phyloP scores from a whole-genome alignment of 2,329 filamentous ascomycete species.

The Sporothrix variecibatus region DNA sequence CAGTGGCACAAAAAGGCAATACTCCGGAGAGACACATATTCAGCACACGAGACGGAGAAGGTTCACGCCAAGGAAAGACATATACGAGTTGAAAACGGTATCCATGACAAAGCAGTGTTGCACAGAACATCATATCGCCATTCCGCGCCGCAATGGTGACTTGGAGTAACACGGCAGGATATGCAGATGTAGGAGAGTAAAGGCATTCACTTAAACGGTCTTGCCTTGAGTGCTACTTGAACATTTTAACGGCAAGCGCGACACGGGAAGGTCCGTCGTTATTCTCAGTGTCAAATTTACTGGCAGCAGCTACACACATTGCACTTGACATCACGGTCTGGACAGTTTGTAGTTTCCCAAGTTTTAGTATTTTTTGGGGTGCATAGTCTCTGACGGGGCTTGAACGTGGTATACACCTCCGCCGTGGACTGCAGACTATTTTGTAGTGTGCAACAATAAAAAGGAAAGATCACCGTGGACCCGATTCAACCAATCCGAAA shows the following conservation, averaged over 20 bases:
- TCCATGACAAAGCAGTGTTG: too few relatives aligned
- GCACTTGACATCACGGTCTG: not conserved
- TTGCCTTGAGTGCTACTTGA: not conserved
- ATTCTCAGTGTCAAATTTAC: too few relatives aligned
- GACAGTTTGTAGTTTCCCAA: conserved; percentile 23
- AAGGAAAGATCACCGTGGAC: conserved; percentile 13
- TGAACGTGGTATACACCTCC: conserved; percentile 9
- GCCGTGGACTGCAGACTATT: not conserved
- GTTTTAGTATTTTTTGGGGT: conserved; percentile 29
- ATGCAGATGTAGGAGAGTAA: not conserved
- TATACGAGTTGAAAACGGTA: too few relatives aligned
- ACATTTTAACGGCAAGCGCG: too few relatives aligned
- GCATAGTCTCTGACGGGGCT: not conserved
- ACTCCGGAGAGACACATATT: not conserved
- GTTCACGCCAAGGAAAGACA: not conserved
- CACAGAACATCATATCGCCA: not conserved
- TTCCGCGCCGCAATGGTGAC: not conserved
- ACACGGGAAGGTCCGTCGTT: too few relatives aligned
- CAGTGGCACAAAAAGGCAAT: not conserved
- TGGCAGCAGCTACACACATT: not conserved
- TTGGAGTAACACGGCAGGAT: not conserved
- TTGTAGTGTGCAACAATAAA: conserved; percentile 7
- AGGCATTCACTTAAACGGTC: not conserved
- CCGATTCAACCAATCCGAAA: conserved; percentile 3
- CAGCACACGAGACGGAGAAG: not conserved